A percentile compares a stretch with the other conserved stretches of the same genome.
Evolutionary conservation across 2,329 filamentous ascomycete species (phyloP).

Genomic region (Aspergillus melleus): DNA sequence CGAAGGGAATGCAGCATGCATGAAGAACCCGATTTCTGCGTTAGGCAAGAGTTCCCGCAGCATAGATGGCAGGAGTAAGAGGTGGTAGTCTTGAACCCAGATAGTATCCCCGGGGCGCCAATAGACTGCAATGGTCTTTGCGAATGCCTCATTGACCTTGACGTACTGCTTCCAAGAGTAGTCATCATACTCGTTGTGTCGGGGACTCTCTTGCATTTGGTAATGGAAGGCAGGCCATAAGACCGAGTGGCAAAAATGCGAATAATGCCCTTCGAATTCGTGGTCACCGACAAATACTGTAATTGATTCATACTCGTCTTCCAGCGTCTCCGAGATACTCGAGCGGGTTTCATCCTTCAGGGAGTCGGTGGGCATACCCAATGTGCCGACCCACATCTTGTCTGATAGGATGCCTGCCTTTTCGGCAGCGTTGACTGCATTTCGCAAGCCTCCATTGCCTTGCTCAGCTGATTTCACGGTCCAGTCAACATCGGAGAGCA

Average conservation of each 20-base stretch:
- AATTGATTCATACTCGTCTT: slow-evolving; percentile 77
- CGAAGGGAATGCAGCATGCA: slow-evolving; percentile 91
- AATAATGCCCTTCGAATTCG: slow-evolving; percentile 90
- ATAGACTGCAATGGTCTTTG: slow-evolving; percentile 79
- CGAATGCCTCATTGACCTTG: slow-evolving; percentile 87
- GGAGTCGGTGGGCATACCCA: slow-evolving; percentile 90
- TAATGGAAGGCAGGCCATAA: slow-evolving; percentile 97
- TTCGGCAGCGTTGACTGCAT: slow-evolving; percentile 77
- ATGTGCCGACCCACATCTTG: slow-evolving; percentile 82
- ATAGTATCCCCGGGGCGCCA: slow-evolving; percentile 91
- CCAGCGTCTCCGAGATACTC: slow-evolving; percentile 77
- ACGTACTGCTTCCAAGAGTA: slow-evolving; percentile 95
- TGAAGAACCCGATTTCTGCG: slow-evolving; percentile 91
- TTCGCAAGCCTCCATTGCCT: slow-evolving; percentile 86
- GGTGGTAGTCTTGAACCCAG: slow-evolving; percentile 95
- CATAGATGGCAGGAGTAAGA: slow-evolving; percentile 82
- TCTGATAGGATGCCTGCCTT: slow-evolving; percentile 68
- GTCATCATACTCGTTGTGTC: slow-evolving; percentile 95
- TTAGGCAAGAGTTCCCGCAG: slow-evolving; percentile 79
- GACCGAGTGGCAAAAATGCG: slow-evolving; percentile 94
- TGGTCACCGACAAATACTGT: slow-evolving; percentile 84
- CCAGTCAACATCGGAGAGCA: slow-evolving; percentile 75
- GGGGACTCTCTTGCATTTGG: slow-evolving; percentile 92
- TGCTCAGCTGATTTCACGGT: slow-evolving; percentile 80
- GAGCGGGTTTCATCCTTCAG: slow-evolving; percentile 72